phyloP scores from a whole-genome alignment of 139 green algal species.

The Coccomyxa sp. region DNA sequence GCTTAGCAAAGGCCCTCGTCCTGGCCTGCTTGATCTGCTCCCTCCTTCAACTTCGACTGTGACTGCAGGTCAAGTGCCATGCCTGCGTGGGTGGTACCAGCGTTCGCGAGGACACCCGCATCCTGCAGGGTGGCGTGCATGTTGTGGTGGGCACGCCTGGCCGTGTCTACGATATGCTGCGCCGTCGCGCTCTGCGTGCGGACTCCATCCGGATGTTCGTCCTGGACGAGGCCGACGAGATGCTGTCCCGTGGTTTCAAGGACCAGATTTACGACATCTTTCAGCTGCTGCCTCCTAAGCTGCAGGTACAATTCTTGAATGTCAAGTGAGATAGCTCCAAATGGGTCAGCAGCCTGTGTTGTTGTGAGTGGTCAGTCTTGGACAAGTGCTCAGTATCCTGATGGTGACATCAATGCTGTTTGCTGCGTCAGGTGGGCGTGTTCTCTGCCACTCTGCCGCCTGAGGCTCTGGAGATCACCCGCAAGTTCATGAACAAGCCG shows the following conservation, averaged over 20 bases:
- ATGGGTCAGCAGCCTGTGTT: not conserved
- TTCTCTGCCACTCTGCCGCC: constrained; percentile 98
- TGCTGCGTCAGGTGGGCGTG: constrained; percentile 82
- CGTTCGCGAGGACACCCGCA: constrained; percentile 95
- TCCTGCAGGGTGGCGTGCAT: constrained; percentile 83
- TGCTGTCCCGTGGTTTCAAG: constrained; percentile 99
- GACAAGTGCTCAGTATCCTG: not conserved
- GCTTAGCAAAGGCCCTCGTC: no score
- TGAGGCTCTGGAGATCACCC: constrained; percentile 98
- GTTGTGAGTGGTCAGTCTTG: not conserved
- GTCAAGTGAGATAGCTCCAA: not conserved
- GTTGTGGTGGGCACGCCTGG: constrained; percentile 98
- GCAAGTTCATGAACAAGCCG: constrained; percentile 99
- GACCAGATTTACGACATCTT: constrained; percentile 99
- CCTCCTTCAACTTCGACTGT: no score
- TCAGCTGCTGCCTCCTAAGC: constrained; percentile 96
- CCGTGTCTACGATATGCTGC: constrained; percentile 99
- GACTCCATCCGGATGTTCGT: constrained; percentile 94
- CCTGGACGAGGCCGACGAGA: constrained; percentile 99
- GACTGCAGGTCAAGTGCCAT: constrained; percentile 92
- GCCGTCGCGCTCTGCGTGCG: constrained; percentile 85
- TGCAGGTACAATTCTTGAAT: constrained; percentile 66
- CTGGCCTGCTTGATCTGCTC: no score
- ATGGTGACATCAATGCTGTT: not conserved
- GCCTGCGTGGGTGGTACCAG: constrained; percentile 97